Evolutionary conservation across 805 yeast species (phyloP), one percentile per base, ranked within the genome.

Genomic region (Pachysolen tannophilus): DNA sequence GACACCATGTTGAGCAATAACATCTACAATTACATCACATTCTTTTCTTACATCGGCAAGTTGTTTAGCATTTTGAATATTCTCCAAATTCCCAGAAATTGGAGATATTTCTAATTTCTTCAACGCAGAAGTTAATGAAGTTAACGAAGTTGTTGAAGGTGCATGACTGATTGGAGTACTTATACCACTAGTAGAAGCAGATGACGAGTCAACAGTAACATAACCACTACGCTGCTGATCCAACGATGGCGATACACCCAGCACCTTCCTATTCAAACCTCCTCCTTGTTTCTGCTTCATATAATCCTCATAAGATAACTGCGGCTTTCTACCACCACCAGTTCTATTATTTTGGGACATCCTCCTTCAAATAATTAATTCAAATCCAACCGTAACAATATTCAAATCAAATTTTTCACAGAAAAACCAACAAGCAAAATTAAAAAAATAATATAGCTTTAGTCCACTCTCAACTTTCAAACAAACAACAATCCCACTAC

Each of bases 101-200:
- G 96, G 95, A 8, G 82, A 62, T 27, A 75, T 48, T 14, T 69
- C 72, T 35, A 84, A 59, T 43, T 80, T 80, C 35, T 69, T 70
- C 53, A 87, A 65, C 3, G 92, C 83, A 26, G 80, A 72, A 46
- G 75, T 73, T 40, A 87, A 64, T 25, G 81, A 72, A 46, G 75
- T 72, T 40, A 87, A 63, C 2, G 95, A 82, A 4, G 84, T 68
- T 8, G 87, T 72, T 5, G 90, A 77, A n/a, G 74, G 67, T 2
- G 55, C 41, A 24, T 38, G 38, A 9, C 53, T 44, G 27, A 48
- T 31, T 20, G 62, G 55, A 20, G 55, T 49, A 20, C 43, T 43
- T 28, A 41, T 27, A 26, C 58, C 58, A 10, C 61, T 53, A 7
- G 52, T 61, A 42, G 34, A 47, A 44, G 35, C 50, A 34, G 58